Evolutionary conservation across 805 yeast genomes (phyloP).

Genomic region (Clavispora asparagi): DNA sequence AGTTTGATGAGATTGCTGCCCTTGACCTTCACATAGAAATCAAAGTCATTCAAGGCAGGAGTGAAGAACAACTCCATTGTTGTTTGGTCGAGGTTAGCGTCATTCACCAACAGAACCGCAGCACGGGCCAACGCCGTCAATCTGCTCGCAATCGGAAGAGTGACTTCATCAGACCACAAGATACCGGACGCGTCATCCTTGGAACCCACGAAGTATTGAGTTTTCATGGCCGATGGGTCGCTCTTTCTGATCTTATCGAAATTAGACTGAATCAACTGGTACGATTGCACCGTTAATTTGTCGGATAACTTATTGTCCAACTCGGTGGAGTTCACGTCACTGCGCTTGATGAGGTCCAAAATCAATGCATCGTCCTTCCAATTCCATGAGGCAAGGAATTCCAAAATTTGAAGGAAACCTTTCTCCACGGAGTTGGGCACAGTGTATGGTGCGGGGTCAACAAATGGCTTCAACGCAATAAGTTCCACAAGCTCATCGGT

Average conservation of each 20-base stretch:
- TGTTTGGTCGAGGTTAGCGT: conserved; percentile 34
- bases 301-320: conserved; percentile 47
- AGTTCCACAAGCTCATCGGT: conserved; percentile 78
- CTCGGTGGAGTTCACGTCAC: conserved; percentile 22
- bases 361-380: conserved; percentile 88
- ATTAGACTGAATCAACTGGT: conserved; percentile 56
- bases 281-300: conserved; percentile 53
- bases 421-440: conserved; percentile 74
- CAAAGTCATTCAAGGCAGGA: conserved; percentile 81
- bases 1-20: conserved; percentile 38
- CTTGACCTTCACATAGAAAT: conserved; percentile 64
- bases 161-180: conserved; percentile 63
- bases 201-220: conserved; percentile 80
- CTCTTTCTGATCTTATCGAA: conserved; percentile 64
- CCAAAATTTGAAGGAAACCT: conserved; percentile 73
- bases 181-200: conserved; percentile 84
- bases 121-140: conserved; percentile 82
- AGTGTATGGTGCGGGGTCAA: conserved; percentile 80
- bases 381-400: conserved; percentile 79
- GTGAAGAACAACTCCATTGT: conserved; percentile 59
- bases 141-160: conserved; percentile 78
- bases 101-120: conserved; percentile 47
- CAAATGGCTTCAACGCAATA: conserved; percentile 76
- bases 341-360: conserved; percentile 60
- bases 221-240: conserved; percentile 77